Conservation (phyloP, 306 rosid species). For the Canavalia gladiata region DNA sequence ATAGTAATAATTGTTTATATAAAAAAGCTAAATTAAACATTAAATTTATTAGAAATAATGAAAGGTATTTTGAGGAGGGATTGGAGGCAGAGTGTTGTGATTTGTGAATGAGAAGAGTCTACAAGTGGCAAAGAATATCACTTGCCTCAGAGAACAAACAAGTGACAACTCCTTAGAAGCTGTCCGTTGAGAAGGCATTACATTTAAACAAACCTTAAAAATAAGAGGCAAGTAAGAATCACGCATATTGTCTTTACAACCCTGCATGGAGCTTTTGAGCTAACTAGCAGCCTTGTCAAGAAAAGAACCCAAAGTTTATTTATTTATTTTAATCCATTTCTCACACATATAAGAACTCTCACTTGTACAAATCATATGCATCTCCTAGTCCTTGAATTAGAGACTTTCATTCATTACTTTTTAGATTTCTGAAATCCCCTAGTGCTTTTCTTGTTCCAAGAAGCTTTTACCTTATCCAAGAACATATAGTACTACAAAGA, state of each 20-base stretch:
- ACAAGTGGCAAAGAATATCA: slow-evolving; percentile 62
- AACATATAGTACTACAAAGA: slow-evolving; percentile 39
- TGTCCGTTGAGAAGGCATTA: slow-evolving; percentile 49
- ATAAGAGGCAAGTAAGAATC: slow-evolving; percentile 69
- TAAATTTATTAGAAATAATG: not conserved
- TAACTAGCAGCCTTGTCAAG: slow-evolving; percentile 67
- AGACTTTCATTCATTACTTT: slow-evolving; percentile 43
- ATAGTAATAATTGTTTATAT: not conserved
- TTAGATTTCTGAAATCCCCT: slow-evolving; percentile 29
- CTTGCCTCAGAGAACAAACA: slow-evolving; percentile 52
- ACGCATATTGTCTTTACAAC: slow-evolving; percentile 63
- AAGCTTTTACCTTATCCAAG: slow-evolving; percentile 26
- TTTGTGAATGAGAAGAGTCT: slow-evolving; percentile 35
- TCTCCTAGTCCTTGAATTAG: slow-evolving; percentile 14
- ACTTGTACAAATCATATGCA: slow-evolving; percentile 35
- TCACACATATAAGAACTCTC: slow-evolving; percentile 48
- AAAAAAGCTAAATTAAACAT: not conserved
- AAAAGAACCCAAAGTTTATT: slow-evolving; percentile 60
- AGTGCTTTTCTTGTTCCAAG: slow-evolving; percentile 14
- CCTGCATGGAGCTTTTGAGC: slow-evolving; percentile 42
- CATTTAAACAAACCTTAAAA: slow-evolving; percentile 45
- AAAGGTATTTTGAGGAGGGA: not conserved
- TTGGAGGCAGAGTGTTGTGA: slow-evolving; percentile 7
- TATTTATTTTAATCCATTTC: slow-evolving; percentile 17
- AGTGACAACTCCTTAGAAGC: slow-evolving; percentile 26